Evolutionary conservation across 192 early-diverging fungal genomes (phyloP).

Genomic region (Rhizophlyctis rosea): DNA sequence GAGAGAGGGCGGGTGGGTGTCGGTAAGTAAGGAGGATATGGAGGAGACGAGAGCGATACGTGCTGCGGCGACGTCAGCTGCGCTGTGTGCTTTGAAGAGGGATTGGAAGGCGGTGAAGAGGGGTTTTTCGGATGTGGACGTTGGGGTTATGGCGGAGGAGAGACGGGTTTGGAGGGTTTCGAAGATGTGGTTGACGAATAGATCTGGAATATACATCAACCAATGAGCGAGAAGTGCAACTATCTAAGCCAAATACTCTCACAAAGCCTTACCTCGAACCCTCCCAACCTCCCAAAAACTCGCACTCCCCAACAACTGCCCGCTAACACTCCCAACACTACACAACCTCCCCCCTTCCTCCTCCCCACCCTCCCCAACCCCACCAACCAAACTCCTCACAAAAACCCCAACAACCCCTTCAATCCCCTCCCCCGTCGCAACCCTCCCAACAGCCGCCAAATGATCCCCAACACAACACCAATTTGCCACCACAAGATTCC

Average conservation of each 20-base stretch:
- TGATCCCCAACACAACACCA: not conserved
- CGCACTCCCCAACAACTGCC: slow-evolving; percentile 9
- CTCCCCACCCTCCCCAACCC: not conserved
- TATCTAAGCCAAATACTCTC: too few relatives aligned
- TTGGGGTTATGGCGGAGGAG: not conserved
- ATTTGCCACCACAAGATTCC: not conserved
- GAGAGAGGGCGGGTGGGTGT: too few relatives aligned
- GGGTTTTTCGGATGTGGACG: not conserved
- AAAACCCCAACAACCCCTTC: not conserved
- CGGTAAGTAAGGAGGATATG: not conserved
- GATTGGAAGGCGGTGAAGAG: not conserved
- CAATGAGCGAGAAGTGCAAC: too few relatives aligned
- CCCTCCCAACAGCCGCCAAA: not conserved
- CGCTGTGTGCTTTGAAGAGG: not conserved
- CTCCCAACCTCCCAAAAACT: slow-evolving; percentile 15
- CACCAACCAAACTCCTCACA: not conserved
- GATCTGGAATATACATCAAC: too few relatives aligned
- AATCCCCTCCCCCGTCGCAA: not conserved
- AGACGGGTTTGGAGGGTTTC: not conserved
- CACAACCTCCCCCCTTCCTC: too few relatives aligned
- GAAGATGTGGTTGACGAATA: not conserved
- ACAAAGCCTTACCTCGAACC: not conserved
- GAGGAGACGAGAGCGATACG: not conserved
- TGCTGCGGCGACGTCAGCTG: not conserved
- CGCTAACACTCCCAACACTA: too few relatives aligned